A percentile compares a stretch with the other conserved stretches of the same genome.
These are phyloP conservation scores for Tylopilus cervinicoccineus DNA, from an alignment of 768 basidiomycete genomes.

Conservation along the genomic window DNA sequence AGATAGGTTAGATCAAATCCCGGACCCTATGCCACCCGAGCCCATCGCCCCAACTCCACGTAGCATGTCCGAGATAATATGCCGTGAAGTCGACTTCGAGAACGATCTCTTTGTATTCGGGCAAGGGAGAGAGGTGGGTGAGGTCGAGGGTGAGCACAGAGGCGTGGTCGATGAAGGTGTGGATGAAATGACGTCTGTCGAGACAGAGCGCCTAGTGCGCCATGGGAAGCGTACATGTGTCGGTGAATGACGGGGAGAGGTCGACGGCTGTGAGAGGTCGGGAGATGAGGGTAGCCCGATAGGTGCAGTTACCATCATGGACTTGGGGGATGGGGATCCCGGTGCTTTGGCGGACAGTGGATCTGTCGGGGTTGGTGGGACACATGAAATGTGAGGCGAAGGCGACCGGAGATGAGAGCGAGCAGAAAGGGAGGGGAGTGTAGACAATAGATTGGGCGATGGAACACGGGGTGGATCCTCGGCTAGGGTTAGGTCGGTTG, in stretches of 20 bases:
- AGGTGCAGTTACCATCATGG: not conserved
- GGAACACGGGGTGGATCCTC: slow-evolving; percentile 14
- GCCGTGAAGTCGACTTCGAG: slow-evolving; percentile 13
- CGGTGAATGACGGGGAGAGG: slow-evolving; percentile 3
- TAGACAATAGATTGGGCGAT: slow-evolving; percentile 23
- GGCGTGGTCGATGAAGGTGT: not conserved
- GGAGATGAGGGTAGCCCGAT: not conserved
- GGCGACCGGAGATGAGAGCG: slow-evolving; percentile 7
- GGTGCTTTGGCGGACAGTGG: not conserved
- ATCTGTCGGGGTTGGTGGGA: slow-evolving; percentile 7
- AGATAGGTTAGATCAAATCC: not conserved
- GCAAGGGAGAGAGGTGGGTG: slow-evolving; percentile 5
- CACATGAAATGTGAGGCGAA: slow-evolving; percentile 7
- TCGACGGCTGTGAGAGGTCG: not conserved
- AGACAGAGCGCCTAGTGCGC: slow-evolving; percentile 8
- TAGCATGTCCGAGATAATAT: slow-evolving; percentile 35
- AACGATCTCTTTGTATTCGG: slow-evolving; percentile 14
- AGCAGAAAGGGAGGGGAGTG: slow-evolving; percentile 22
- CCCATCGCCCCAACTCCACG: slow-evolving; percentile 41
- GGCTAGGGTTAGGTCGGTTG: not conserved
- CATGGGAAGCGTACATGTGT: slow-evolving; percentile 2
- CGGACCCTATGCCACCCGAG: not conserved
- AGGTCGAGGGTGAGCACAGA: slow-evolving; percentile 1
- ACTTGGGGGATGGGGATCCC: not conserved
- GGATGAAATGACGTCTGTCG: not conserved